Evolutionary conservation across 2,329 filamentous ascomycete genomes (phyloP), one percentile per base, ranked within the genome.

Genomic region (Claviceps pazoutovae): DNA sequence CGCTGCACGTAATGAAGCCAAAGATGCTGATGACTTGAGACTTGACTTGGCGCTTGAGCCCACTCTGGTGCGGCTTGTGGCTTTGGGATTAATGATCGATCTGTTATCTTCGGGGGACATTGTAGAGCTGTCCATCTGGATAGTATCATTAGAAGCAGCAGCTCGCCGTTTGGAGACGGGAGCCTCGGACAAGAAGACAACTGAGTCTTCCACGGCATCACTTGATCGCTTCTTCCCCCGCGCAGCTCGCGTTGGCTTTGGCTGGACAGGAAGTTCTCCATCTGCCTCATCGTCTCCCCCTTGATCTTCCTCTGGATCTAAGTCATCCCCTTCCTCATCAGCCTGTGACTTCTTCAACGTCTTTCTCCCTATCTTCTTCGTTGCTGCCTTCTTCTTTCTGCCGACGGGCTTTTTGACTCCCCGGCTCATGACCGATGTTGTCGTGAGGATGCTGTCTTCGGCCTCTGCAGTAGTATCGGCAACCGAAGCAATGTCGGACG

Each of bases 161-260:
- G 74, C 73, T 45, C 79, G 74, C 63, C 79, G 83, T 64, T 85
- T 86, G 0, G 73, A 60, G 1, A 78, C 74, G 7, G 75, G 75
- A 0, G 68, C 71, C 51, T 77, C 74, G 3, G 67, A 62, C 5
- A 66, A 61, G 26, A 65, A 69, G 44, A 72, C 54, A 1, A 61
- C 63, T 0, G 72, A 69, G 45, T 78, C 72, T 17, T 80, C 74
- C 46, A 82, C 66, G 9, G 76, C 76, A 36, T 80, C 78, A 55
- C 82, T 87, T 4, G 69, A 65, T 54, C 84, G 74, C 64, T 88
- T 88, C 61, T 74, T 80, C 34, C 79, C 80, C 48, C 74, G 70
- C 2, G 68, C 59, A 1, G 69, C 59, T 74, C 1, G 66, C 61
- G 1, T 61, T 1, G 68, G 65, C 14, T 57, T 53, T 1, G 62